phyloP scores from a whole-genome alignment of 768 basidiomycete species.

The Chalciporus piperatus region DNA sequence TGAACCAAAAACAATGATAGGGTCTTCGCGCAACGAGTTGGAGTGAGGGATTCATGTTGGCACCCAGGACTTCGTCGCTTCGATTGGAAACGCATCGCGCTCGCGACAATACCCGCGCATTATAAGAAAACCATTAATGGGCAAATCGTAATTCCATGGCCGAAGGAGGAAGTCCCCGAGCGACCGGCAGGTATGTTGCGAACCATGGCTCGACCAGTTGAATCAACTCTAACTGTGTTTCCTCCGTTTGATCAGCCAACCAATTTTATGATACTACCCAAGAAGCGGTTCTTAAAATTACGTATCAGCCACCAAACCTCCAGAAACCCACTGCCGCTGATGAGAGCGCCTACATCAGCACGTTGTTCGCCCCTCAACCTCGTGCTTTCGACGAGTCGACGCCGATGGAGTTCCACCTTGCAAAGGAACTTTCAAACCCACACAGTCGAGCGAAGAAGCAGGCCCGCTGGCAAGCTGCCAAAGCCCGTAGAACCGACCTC shows the following conservation, averaged over 20 bases:
- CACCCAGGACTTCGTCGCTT: slow-evolving; percentile 51
- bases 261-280: slow-evolving; percentile 60
- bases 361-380: slow-evolving; percentile 39
- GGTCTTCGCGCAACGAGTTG: slow-evolving; percentile 74
- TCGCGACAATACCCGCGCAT: slow-evolving; percentile 59
- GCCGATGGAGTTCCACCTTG: slow-evolving; percentile 65
- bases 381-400: slow-evolving; percentile 46
- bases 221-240: not conserved
- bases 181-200: slow-evolving; percentile 25
- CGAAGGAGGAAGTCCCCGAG: slow-evolving; percentile 45
- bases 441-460: slow-evolving; percentile 83
- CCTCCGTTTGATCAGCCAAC: slow-evolving; percentile 22
- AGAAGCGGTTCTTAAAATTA: slow-evolving; percentile 62
- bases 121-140: slow-evolving; percentile 32
- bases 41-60: slow-evolving; percentile 60
- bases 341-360: slow-evolving; percentile 61
- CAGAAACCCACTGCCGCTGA: slow-evolving; percentile 36
- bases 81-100: slow-evolving; percentile 72
- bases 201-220: not conserved
- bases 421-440: slow-evolving; percentile 74
- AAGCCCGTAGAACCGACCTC: slow-evolving; percentile 45
- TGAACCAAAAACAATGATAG: slow-evolving; percentile 35
- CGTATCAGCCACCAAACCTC: slow-evolving; percentile 62
- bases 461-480: slow-evolving; percentile 65
- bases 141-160: slow-evolving; percentile 66